Evolutionary conservation across 148 eudicot species (phyloP), one percentile per base, ranked within the genome.

Genomic region (Rhododendron williamsianum): DNA sequence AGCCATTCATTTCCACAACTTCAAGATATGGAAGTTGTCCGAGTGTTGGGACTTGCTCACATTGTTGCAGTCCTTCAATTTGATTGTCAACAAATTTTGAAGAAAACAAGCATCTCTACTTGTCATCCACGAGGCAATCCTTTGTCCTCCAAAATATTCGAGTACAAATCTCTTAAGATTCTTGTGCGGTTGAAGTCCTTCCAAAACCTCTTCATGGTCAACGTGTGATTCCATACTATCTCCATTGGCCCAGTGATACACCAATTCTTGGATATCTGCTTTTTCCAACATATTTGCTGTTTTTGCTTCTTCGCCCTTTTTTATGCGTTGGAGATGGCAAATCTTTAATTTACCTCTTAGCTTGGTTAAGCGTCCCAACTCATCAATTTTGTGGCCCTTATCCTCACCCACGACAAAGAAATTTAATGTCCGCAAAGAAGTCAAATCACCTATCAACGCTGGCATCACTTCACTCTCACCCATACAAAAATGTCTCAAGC

Each of bases 211-310:
- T 54, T 54, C 21, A 16, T 54, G 19, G 5, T 15, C 58, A 52
- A 3, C 18, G 0, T 3, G 19, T 0, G 4, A 12, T 52, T 12
- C 58, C 12, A 2, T 13, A 52, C 0, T 0, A 2, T 15, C 58
- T 16, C 5, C 3, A 15, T 52, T 2, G 18, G 0, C 6, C 65
- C 65, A 58, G 8, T 19, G n/a, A 1, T 58, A 58, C 8, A 18
- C 7, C 65, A 58, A 58, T n/a, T 58, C 25, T 58, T 58, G 2
- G 25, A 58, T 58, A 8, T 58, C 3, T 51, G 18, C 0, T 19
- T 58, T 58, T 19, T 1, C 67, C 67, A 58, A 19, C n/a, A 58
- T 58, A 1, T 58, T 58, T 58, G 67, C 9, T 21, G 2, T 58
- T 58, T 21, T 6, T 21, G 67, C 67, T 58, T 58, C 67, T 58